Percentiles rank a stretch among this genome's conserved stretches.
These are phyloP conservation scores for Grigorovia jiainica DNA, from an alignment of 805 yeast genomes.

Conservation along the genomic window DNA sequence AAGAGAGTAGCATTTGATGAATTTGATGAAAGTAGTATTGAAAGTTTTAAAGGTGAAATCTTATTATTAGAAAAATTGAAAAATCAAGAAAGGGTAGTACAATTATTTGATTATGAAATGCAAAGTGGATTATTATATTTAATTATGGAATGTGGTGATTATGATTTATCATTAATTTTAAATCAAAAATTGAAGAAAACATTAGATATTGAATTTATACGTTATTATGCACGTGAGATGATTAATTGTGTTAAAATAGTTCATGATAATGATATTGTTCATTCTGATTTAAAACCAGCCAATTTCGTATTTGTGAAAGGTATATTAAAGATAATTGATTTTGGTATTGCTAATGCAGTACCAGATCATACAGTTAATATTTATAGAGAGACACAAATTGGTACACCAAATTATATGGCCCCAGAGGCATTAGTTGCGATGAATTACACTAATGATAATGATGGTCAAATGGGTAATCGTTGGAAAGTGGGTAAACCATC, in stretches of 20 bases:
- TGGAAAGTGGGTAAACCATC: slow-evolving; percentile 90
- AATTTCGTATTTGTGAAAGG: slow-evolving; percentile 78
- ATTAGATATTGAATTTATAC: slow-evolving; percentile 65
- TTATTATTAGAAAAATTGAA: slow-evolving; percentile 55
- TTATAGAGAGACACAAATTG: slow-evolving; percentile 83
- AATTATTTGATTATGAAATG: slow-evolving; percentile 64
- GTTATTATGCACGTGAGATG: slow-evolving; percentile 71
- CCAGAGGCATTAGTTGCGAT: slow-evolving; percentile 80
- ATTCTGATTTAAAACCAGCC: slow-evolving; percentile 66
- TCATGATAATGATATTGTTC: slow-evolving; percentile 80
- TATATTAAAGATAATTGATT: slow-evolving; percentile 77
- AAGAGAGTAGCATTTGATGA: slow-evolving; percentile 76
- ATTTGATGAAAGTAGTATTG: slow-evolving; percentile 62
- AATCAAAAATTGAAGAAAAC: slow-evolving; percentile 38
- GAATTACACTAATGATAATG: slow-evolving; percentile 23
- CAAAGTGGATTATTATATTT: slow-evolving; percentile 53
- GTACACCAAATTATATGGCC: slow-evolving; percentile 97
- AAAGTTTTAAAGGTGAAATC: slow-evolving; percentile 86
- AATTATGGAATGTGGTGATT: slow-evolving; percentile 93
- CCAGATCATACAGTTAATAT: slow-evolving; percentile 88
- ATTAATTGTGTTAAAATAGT: slow-evolving; percentile 77
- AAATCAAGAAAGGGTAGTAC: slow-evolving; percentile 63
- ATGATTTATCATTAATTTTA: slow-evolving; percentile 77
- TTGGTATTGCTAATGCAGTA: slow-evolving; percentile 91
- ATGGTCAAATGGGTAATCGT: slow-evolving; percentile 13